Percentiles rank a stretch among this genome's conserved stretches.
Conservation (phyloP, 2,329 filamentous ascomycete species). For the Pseudocercospora cruenta region DNA sequence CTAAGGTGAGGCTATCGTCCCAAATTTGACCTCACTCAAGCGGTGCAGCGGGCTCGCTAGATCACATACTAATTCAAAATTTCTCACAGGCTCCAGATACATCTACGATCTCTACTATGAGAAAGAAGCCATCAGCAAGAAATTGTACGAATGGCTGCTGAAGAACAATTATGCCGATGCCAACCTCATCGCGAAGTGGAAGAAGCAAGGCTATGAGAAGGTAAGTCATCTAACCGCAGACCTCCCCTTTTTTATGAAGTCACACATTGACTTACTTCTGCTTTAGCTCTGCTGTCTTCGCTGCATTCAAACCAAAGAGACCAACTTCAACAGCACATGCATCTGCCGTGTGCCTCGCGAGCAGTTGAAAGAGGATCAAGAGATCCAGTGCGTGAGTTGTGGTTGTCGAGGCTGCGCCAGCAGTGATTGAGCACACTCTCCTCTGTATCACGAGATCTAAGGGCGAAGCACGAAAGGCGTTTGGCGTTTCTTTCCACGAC, state of each 20-base stretch:
- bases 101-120: constrained; percentile 98
- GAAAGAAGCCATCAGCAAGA: constrained; percentile 90
- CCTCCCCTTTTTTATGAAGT: neutral
- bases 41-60: constrained; percentile 17
- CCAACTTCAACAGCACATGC: constrained; percentile 96
- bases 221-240: constrained; percentile 51
- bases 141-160: constrained; percentile 91
- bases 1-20: constrained; percentile 39
- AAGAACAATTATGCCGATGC: constrained; percentile 97
- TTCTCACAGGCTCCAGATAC: constrained; percentile 68
- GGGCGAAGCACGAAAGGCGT: neutral
- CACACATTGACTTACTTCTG: neutral
- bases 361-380: constrained; percentile 85
- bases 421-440: constrained; percentile 62
- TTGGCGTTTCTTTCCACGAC: neutral
- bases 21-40: constrained; percentile 33
- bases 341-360: constrained; percentile 93
- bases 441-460: too few relatives aligned
- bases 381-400: constrained; percentile 92
- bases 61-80: constrained; percentile 25
- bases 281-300: constrained; percentile 83
- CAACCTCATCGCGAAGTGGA: constrained; percentile 98
- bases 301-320: constrained; percentile 99
- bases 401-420: constrained; percentile 90
- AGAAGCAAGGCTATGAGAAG: constrained; percentile 99